Percentiles rank a stretch among this genome's conserved stretches.
Conservation (phyloP, 768 basidiomycete genomes). For the Tricholoma sp. region DNA sequence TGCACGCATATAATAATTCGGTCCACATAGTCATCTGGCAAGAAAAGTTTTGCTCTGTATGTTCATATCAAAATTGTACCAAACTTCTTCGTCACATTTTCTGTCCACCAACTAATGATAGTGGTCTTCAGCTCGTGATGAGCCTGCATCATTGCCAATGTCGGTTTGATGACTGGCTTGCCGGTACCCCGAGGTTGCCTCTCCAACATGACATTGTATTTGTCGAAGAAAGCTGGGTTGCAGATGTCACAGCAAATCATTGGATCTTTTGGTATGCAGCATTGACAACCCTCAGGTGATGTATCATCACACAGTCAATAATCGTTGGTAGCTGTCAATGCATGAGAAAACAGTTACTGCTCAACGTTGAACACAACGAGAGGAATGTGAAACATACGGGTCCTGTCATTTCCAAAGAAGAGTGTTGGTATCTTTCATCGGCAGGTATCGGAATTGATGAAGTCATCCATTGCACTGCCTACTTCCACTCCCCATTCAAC, state of each 20-base stretch:
- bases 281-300: neutral
- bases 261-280: neutral
- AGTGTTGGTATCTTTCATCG: neutral
- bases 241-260: conserved; percentile 5
- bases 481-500: neutral
- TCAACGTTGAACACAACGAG: neutral
- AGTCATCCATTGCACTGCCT: conserved; percentile 4
- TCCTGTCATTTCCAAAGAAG: conserved; percentile 3
- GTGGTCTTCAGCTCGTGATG: conserved; percentile 1
- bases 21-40: conserved; percentile 4
- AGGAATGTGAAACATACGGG: neutral
- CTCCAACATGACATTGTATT: neutral
- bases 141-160: neutral
- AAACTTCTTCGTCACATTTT: neutral
- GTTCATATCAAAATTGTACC: neutral
- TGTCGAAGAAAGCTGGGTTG: conserved; percentile 1
- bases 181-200: neutral
- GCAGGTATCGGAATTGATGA: conserved; percentile 2
- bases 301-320: neutral
- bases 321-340: neutral
- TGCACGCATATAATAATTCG: neutral
- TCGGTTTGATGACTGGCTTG: neutral
- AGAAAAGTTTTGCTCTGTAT: neutral
- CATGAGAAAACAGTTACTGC: neutral
- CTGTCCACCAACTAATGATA: neutral